phyloP scores from a whole-genome alignment of 2,329 filamentous ascomycete species.

The Pseudogymnoascus verrucosus region DNA sequence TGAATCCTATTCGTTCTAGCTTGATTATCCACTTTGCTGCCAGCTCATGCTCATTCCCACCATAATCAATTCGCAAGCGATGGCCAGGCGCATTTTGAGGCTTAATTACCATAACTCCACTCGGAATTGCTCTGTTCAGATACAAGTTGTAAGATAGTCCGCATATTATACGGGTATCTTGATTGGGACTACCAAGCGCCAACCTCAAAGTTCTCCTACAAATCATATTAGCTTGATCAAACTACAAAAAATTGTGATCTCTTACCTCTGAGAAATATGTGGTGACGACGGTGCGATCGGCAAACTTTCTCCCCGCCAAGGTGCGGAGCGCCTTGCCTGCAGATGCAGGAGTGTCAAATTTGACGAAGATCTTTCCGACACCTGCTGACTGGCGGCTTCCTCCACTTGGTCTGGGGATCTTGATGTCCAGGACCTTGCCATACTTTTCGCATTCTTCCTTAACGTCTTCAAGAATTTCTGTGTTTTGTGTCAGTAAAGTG shows the following conservation, averaged over 20 bases:
- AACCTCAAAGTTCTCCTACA: constrained; percentile 79
- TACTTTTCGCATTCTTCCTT: constrained; percentile 89
- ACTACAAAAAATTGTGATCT: constrained; percentile 3
- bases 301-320: constrained; percentile 92
- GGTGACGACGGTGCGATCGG: constrained; percentile 89
- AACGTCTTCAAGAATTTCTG: constrained; percentile 95
- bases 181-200: constrained; percentile 25
- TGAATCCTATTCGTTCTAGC: constrained; percentile 4
- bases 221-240: constrained; percentile 27
- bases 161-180: not conserved
- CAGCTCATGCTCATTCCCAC: not conserved
- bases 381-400: constrained; percentile 78
- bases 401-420: constrained; percentile 80
- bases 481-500: constrained; percentile 29
- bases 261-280: constrained; percentile 91
- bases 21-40: constrained; percentile 1
- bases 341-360: constrained; percentile 71
- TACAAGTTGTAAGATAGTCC: not conserved
- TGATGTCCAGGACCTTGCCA: constrained; percentile 76
- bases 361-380: constrained; percentile 96
- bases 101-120: not conserved
- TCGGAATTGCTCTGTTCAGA: not conserved
- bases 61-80: not conserved
- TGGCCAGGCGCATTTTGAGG: not conserved
- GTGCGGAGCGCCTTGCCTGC: constrained; percentile 79